phyloP scores from a whole-genome alignment of 2,329 filamentous ascomycete genomes.

The Curvularia lunata region DNA sequence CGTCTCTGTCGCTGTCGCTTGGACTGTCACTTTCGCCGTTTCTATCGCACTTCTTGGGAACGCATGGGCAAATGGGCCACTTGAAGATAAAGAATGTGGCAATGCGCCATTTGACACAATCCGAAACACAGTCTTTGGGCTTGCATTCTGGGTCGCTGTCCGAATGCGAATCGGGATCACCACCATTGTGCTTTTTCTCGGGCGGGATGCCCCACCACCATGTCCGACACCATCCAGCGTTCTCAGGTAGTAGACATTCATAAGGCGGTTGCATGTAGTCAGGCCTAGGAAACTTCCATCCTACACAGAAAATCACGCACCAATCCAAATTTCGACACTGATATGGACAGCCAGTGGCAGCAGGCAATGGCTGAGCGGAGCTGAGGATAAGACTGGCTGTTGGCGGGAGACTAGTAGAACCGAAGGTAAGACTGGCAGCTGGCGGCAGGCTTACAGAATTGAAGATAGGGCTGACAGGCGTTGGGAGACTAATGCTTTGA shows the following conservation, averaged over 20 bases:
- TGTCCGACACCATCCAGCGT: slow-evolving; percentile 8
- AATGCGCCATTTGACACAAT: slow-evolving; percentile 12
- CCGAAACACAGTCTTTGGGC: slow-evolving; percentile 19
- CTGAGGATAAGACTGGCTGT: too few species aligned
- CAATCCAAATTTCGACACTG: slow-evolving; percentile 3
- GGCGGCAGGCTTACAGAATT: background rate
- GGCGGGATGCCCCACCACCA: slow-evolving; percentile 15
- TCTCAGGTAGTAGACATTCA: slow-evolving; percentile 16
- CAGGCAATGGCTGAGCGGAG: background rate
- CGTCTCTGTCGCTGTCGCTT: slow-evolving; percentile 15
- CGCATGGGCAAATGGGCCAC: slow-evolving; percentile 21
- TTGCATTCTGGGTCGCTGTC: slow-evolving; percentile 15
- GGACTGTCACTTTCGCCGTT: slow-evolving; percentile 14
- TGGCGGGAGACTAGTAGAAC: background rate
- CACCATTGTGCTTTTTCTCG: background rate
- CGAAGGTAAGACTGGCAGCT: background rate
- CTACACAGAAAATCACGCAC: slow-evolving; percentile 13
- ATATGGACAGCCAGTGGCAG: slow-evolving; percentile 10
- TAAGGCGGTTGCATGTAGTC: slow-evolving; percentile 6
- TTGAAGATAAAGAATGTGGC: slow-evolving; percentile 15
- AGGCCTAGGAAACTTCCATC: slow-evolving; percentile 5
- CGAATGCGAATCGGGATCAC: slow-evolving; percentile 14
- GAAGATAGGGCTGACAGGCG: background rate
- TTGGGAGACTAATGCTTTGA: background rate
- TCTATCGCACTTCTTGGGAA: slow-evolving; percentile 17